Conservation (phyloP, 1,139 yeast species). For the Taphrina pruni region DNA sequence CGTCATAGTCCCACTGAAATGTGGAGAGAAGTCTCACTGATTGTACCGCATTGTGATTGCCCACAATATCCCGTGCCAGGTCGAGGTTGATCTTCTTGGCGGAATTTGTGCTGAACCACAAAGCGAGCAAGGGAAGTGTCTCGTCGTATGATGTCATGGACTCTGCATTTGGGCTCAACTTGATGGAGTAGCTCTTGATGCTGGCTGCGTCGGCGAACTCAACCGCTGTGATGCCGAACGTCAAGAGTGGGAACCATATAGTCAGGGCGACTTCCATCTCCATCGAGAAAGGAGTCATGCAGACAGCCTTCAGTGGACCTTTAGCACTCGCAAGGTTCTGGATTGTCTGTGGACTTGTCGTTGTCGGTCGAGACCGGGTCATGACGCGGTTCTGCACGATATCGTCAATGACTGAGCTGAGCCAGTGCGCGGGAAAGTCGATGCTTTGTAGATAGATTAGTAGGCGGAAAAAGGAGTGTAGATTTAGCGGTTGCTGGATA, state of each 20-base stretch:
- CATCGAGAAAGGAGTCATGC: conserved; percentile 39
- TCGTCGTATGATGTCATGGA: conserved; percentile 18
- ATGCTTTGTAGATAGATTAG: conserved; percentile 27
- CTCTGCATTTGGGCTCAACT: conserved; percentile 6
- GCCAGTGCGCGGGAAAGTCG: conserved; percentile 37
- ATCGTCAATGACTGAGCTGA: conserved; percentile 33
- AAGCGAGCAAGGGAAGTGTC: conserved; percentile 19
- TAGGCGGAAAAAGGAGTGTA: conserved; percentile 36
- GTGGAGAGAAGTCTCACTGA: conserved; percentile 27
- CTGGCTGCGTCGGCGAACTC: conserved; percentile 34
- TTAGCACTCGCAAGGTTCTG: conserved; percentile 1
- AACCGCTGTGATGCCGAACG: conserved; percentile 34
- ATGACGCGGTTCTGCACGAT: conserved; percentile 34
- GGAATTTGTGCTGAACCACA: conserved; percentile 36
- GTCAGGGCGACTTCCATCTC: conserved; percentile 37
- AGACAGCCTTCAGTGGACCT: conserved; percentile 26
- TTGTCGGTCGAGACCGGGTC: conserved; percentile 28
- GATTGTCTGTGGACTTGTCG: neutral
- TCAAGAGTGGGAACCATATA: conserved; percentile 36
- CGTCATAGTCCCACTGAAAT: conserved; percentile 28
- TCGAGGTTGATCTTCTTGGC: conserved; percentile 26
- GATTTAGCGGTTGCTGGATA: conserved; percentile 26
- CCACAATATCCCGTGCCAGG: conserved; percentile 35
- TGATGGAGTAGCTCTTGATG: conserved; percentile 28
- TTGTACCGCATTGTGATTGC: conserved; percentile 34